A percentile compares a stretch with the other conserved stretches of the same genome.
Evolutionary conservation across 2,329 filamentous ascomycete species (phyloP).

Genomic region (Paecilomyces formosus): DNA sequence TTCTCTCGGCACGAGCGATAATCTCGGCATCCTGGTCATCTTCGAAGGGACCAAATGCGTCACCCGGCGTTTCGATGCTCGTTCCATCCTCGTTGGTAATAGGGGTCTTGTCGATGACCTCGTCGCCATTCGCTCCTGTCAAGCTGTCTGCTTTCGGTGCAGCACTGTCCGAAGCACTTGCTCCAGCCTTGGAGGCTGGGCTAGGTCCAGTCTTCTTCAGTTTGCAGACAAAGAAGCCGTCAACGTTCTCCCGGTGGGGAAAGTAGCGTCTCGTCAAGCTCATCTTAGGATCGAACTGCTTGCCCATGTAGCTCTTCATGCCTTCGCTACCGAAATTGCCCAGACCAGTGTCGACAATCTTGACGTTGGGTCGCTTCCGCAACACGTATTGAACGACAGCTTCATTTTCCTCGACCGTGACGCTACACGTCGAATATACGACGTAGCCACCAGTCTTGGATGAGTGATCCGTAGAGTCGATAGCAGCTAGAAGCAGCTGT

Average conservation of each 20-base stretch:
- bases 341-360: constrained; percentile 83
- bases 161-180: constrained; percentile 17
- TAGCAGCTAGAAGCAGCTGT: constrained; percentile 83
- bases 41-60: constrained; percentile 65
- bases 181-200: constrained; percentile 33
- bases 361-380: constrained; percentile 84
- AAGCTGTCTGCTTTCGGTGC: constrained; percentile 13
- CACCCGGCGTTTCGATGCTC: constrained; percentile 29
- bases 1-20: constrained; percentile 66
- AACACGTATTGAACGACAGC: constrained; percentile 90
- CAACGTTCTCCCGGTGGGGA: constrained; percentile 87
- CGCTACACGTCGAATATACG: constrained; percentile 93
- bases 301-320: constrained; percentile 84
- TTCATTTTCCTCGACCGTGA: constrained; percentile 91
- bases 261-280: constrained; percentile 80
- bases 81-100: constrained; percentile 42
- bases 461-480: constrained; percentile 86
- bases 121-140: constrained; percentile 26
- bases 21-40: constrained; percentile 65
- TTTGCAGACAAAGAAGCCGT: constrained; percentile 97
- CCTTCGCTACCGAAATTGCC: constrained; percentile 80
- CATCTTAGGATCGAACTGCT: constrained; percentile 81
- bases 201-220: constrained; percentile 86
- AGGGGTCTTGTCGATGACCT: constrained; percentile 61
- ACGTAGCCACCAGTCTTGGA: constrained; percentile 92